Evolutionary conservation across 2,329 filamentous ascomycete species (phyloP).

Genomic region (Ascochyta pisi): DNA sequence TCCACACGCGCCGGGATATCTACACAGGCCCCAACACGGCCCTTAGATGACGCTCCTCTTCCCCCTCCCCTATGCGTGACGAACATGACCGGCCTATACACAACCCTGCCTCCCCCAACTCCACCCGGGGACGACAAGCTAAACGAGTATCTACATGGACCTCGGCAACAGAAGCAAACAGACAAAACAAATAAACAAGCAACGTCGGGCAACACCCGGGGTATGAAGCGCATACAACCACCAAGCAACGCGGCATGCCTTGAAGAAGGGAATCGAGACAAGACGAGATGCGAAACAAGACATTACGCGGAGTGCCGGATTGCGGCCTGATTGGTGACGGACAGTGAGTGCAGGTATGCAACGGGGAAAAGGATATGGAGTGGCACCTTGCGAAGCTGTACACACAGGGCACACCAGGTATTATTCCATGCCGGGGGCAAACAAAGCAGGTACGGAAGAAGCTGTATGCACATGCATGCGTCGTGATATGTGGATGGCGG

Average conservation of each 20-base stretch:
- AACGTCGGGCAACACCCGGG: neutral
- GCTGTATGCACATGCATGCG: conserved; percentile 35
- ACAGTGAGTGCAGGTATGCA: neutral
- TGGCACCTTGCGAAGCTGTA: neutral
- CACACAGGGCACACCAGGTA: neutral
- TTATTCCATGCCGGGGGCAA: too few species aligned
- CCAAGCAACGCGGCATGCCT: neutral
- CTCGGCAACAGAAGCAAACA: neutral
- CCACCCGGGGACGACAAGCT: neutral
- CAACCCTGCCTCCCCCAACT: neutral
- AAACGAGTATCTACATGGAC: conserved; percentile 4
- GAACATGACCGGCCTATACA: conserved; percentile 4
- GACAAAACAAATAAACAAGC: too few species aligned
- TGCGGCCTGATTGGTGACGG: conserved; percentile 8
- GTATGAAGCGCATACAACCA: conserved; percentile 5
- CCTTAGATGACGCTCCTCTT: neutral
- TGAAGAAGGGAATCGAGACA: conserved; percentile 2
- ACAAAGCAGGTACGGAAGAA: conserved; percentile 10
- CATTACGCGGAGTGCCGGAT: conserved; percentile 12
- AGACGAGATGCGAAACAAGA: conserved; percentile 8
- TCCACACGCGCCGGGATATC: conserved; percentile 6
- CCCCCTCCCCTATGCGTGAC: neutral
- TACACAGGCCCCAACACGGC: conserved; percentile 1
- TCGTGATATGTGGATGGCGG: conserved; percentile 31
- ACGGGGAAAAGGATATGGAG: neutral